Evolutionary conservation across 176 grass and related monocot species (phyloP), one percentile per base, ranked within the genome.

Genomic region (Musa troglodytarum): DNA sequence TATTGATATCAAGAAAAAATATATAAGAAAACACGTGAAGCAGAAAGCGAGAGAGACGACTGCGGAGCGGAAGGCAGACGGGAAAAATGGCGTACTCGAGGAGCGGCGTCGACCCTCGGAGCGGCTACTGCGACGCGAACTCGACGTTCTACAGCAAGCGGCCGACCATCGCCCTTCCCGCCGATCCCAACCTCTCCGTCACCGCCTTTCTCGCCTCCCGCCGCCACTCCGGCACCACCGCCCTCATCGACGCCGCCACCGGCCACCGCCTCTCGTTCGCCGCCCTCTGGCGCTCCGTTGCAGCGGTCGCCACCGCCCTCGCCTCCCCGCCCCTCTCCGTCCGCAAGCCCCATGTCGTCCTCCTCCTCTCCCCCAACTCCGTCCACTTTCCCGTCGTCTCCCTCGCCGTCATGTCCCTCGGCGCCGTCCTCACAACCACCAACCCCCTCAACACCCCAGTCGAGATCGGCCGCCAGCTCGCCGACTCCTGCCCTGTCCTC

Each of bases 351-450:
- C 73, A 83, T 15, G 89, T 90, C 4, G 87, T 81, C 77, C 93
- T 96, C 76, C 84, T 96, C 74, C 85, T 92, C 79, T 96, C 93
- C 72, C 87, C 93, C 3, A 96, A 96, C 53, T 96, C 93, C 54
- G 55, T 92, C 76, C 85, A 86, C 79, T 96, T 96, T 81, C 93
- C 93, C 56, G 83, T 96, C 11, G 87, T 91, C 73, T 84, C 93
- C 17, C 93, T 96, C 34, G 93, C 87, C 0, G 83, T 83, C 71
- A 96, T 96, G 93, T 92, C 89, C 26, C 76, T 96, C 20, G 93
- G 93, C 28, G 89, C 67, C 65, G 89, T 96, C 14, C 63, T 96
- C 75, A 96, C 93, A 81, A 96, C 93, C 50, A 76, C 89, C 53
- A 96, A 96, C 79, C 89, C 93, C 3, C 85, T 96, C 76, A 96